Conservation (phyloP, 768 basidiomycete genomes). For the Mycena metata region DNA sequence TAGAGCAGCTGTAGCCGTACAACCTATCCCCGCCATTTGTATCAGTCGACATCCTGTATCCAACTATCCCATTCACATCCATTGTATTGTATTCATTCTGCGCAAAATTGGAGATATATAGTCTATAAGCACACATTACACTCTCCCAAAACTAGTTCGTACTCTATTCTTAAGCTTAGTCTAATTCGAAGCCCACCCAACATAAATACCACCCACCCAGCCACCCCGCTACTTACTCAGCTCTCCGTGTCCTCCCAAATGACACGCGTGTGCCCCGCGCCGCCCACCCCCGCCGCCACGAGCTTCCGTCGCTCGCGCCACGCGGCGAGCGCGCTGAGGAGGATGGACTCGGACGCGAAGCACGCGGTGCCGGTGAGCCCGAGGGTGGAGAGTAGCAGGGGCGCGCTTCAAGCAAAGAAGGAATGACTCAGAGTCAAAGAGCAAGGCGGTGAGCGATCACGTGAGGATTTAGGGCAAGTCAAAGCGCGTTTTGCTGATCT, state of each 20-base stretch:
- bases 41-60: no score
- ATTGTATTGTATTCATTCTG: no score
- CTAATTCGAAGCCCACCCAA: not conserved
- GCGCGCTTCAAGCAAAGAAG: no score
- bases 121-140: not conserved
- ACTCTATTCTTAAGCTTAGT: not conserved
- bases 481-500: not conserved
- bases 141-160: not conserved
- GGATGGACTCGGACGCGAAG: conserved; percentile 50
- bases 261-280: conserved; percentile 40
- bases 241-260: conserved; percentile 42
- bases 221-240: no score
- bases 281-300: conserved; percentile 44
- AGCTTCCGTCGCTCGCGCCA: conserved; percentile 48
- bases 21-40: no score
- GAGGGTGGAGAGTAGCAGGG: conserved; percentile 44
- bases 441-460: not conserved
- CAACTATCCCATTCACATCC: no score
- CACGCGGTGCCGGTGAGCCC: conserved; percentile 54
- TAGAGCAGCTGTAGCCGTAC: no score
- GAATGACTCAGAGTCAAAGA: no score
- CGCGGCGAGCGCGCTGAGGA: conserved; percentile 54
- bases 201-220: not conserved
- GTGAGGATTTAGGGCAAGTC: conserved; percentile 1
- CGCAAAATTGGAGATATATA: no score